phyloP scores from a whole-genome alignment of 176 grass and related monocot species.

The Avena sativa region DNA sequence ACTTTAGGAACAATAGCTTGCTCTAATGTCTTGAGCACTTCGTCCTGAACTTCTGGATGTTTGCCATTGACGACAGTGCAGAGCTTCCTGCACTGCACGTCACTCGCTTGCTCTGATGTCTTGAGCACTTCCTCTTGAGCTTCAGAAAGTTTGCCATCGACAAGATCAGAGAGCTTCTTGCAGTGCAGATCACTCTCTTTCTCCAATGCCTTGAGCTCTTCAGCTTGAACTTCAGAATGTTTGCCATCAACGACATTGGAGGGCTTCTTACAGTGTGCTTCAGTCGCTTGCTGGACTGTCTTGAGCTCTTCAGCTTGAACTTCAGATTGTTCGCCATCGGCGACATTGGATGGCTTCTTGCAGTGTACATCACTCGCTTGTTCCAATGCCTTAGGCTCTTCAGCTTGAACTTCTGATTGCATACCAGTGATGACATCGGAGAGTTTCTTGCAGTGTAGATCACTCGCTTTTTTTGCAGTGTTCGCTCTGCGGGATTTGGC shows the following conservation, averaged over 20 bases:
- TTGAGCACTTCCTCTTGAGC: neutral
- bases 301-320: neutral
- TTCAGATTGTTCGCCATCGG: neutral
- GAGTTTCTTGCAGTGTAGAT: neutral
- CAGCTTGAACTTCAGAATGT: neutral
- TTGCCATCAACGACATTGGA: neutral
- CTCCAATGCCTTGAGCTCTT: neutral
- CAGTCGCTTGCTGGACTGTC: neutral
- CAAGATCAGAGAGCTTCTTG: neutral
- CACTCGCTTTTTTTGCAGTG: neutral
- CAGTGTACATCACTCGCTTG: neutral
- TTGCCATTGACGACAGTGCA: neutral
- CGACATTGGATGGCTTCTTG: neutral
- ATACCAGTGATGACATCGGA: neutral
- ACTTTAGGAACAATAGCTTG: neutral
- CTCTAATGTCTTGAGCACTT: neutral
- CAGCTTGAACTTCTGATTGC: conserved; percentile 4
- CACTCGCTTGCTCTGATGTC: neutral
- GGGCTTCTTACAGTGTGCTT: neutral
- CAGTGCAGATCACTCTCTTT: neutral
- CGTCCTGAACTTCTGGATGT: conserved; percentile 6
- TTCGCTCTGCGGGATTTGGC: conserved; percentile 30
- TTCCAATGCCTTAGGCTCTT: neutral
- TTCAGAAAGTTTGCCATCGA: neutral
- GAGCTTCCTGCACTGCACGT: neutral